Base-by-base conservation (phyloP, 208 protist species). In the Leishmania tropica region DNA sequence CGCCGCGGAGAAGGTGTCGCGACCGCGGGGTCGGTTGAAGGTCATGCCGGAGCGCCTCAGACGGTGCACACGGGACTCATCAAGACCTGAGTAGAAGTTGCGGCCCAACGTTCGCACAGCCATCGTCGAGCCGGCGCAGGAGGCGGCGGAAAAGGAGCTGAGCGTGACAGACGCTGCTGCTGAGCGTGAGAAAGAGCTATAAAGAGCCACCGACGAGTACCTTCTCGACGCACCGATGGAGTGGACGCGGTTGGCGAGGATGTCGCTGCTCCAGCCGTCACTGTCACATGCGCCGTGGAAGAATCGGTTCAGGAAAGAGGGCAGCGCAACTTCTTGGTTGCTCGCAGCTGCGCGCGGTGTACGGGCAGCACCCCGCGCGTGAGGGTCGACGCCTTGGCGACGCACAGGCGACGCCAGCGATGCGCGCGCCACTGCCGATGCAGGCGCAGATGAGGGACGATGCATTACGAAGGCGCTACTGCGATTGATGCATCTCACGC, bases 21-120 rank as follows among this genome's bases (percentile, higher is more conserved):
- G 94, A 21, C 94, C 94, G 40, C 92, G 92, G 3, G 92, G 92
- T 67, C 86, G 84, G 87, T 97, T 97, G 76, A 95, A 94, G 15
- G 88, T 92, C 78, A 92, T 89, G 78, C 87, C 88, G 35, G 90
- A 90, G 35, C 87, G 85, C 13, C 91, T 85, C 35, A 96, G 79
- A 2, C 92, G 91, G 28, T 85, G 83, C 45, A 96, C 85, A 56
- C 91, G 91, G 13, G 81, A 89, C 24, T 94, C 91, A 76, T 97
- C 94, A 11, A 95, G 84, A 35, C 94, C 92, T 6, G 90, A 75
- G 82, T 94, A 93, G 74, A 97, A 97, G 77, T 15, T 64, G 19
- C 94, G 89, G 37, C 73, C 60, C 28, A 24, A 21, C n/a, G n/a
- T 65, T n/a, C 28, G 70, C 19, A 21, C 53, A 19, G 21, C 31